A percentile compares a stretch with the other conserved stretches of the same genome.
These are phyloP conservation scores for Rhododendron simsii DNA, from an alignment of 148 eudicot species.

Conservation along the genomic window DNA sequence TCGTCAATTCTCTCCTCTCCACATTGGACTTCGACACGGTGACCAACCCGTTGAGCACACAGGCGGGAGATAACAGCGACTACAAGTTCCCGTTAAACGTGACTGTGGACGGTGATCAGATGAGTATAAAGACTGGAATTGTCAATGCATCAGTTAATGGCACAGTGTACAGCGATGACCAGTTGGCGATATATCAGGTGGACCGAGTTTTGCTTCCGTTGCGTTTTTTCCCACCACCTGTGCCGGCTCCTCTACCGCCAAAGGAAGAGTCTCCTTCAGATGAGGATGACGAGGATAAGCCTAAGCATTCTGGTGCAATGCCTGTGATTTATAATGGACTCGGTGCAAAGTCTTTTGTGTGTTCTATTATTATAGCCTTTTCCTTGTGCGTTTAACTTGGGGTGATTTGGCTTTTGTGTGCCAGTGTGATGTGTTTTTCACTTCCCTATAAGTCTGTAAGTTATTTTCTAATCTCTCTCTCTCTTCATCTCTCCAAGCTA, in stretches of 20 bases:
- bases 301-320: neutral
- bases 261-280: neutral
- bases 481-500: neutral
- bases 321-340: neutral
- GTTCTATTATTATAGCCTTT: slow-evolving; percentile 1
- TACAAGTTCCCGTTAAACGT: slow-evolving; percentile 7
- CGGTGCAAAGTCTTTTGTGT: neutral
- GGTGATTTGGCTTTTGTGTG: neutral
- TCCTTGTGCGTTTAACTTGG: neutral
- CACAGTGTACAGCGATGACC: neutral
- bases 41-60: slow-evolving; percentile 7
- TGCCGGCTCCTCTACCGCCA: neutral
- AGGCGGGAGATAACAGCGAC: neutral
- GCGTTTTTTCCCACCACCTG: neutral
- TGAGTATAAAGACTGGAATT: slow-evolving; percentile 3
- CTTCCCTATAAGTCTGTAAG: neutral
- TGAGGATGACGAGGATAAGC: neutral
- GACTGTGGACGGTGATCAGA: neutral
- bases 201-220: slow-evolving; percentile 6
- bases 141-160: neutral
- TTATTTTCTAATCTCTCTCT: neutral
- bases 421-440: neutral
- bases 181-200: slow-evolving; percentile 9
- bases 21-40: neutral
- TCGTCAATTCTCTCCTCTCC: neutral